Conservation (phyloP, 768 basidiomycete species). For the Gautieria morchelliformis region DNA sequence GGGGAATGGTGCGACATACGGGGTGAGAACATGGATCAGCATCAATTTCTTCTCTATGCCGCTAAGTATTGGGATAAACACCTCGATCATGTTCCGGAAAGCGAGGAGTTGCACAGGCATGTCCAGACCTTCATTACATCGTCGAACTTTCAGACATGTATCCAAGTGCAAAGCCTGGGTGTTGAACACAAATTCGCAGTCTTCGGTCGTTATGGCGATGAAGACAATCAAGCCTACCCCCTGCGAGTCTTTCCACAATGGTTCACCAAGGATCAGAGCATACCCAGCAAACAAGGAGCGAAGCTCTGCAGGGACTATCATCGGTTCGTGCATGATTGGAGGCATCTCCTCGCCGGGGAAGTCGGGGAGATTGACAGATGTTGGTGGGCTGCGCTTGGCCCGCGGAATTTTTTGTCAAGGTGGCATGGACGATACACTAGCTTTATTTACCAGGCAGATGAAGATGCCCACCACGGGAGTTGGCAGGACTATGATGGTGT, state of each 20-base stretch:
- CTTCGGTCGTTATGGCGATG: constrained; percentile 8
- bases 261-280: constrained; percentile 12
- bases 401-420: constrained; percentile 17
- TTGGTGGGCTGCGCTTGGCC: constrained; percentile 22
- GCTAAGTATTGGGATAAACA: constrained; percentile 27
- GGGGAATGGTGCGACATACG: constrained; percentile 17
- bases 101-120: constrained; percentile 4
- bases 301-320: constrained; percentile 16
- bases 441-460: neutral
- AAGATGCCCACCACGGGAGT: neutral
- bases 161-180: constrained; percentile 25
- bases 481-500: neutral
- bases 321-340: constrained; percentile 20
- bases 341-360: constrained; percentile 17
- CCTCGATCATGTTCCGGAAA: constrained; percentile 14
- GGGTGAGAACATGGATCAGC: constrained; percentile 15
- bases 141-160: constrained; percentile 21
- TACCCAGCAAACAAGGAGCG: too few species aligned
- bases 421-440: neutral
- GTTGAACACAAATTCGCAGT: constrained; percentile 18
- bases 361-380: constrained; percentile 21
- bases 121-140: constrained; percentile 19
- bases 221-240: neutral
- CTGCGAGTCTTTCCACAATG: constrained; percentile 19
- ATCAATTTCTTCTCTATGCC: constrained; percentile 20